A percentile compares a stretch with the other conserved stretches of the same genome.
phyloP scores from a whole-genome alignment of 305 asterid genomes.

The Rubia tinctorum region DNA sequence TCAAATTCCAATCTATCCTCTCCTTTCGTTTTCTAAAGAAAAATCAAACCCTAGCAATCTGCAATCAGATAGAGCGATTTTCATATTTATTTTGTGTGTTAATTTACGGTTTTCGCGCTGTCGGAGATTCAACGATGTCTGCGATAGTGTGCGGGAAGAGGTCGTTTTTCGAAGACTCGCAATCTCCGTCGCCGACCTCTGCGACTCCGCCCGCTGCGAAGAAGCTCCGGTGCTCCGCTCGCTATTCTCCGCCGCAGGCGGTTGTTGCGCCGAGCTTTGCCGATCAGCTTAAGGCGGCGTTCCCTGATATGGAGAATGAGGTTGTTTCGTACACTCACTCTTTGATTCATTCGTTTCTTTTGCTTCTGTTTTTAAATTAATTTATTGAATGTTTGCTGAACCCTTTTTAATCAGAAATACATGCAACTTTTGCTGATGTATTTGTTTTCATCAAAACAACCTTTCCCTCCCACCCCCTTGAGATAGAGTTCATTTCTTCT shows the following conservation, averaged over 20 bases:
- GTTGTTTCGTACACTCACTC: conserved; percentile 23
- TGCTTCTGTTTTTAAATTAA: background rate
- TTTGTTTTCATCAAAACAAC: too few species aligned
- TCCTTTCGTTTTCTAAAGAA: too few species aligned
- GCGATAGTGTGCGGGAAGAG: conserved; percentile 81
- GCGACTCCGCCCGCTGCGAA: conserved; percentile 32
- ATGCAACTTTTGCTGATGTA: too few species aligned
- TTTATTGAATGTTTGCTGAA: background rate
- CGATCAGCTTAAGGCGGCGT: conserved; percentile 54
- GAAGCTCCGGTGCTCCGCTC: conserved; percentile 64
- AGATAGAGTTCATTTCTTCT: background rate
- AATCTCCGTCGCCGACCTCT: conserved; percentile 46
- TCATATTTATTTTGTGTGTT: background rate
- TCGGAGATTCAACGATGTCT: conserved; percentile 47
- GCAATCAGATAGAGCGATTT: background rate
- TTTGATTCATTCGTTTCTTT: background rate
- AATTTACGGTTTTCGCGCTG: background rate
- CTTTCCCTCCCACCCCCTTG: background rate
- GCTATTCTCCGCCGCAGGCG: conserved; percentile 42
- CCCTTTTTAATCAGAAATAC: too few species aligned
- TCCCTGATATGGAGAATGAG: conserved; percentile 62
- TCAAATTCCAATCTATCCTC: background rate
- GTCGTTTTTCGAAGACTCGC: conserved; percentile 71
- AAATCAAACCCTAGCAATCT: conserved; percentile 13
- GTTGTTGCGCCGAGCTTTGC: conserved; percentile 22